phyloP scores from a whole-genome alignment of 2,329 filamentous ascomycete species.

The Aureobasidium lini region DNA sequence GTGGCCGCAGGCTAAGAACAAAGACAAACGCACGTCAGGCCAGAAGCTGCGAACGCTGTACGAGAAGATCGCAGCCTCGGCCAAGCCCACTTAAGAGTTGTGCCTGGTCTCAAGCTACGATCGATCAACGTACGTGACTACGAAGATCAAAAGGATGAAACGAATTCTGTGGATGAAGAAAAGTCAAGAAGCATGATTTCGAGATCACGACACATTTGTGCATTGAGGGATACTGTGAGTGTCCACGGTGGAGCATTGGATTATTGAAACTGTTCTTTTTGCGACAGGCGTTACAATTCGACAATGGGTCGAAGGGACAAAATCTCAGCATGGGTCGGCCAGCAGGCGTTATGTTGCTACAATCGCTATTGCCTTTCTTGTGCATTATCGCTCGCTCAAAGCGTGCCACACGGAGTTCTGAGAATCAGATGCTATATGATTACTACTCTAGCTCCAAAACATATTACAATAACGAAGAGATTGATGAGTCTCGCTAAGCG shows the following conservation, averaged over 20 bases:
- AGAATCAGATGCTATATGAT: neutral
- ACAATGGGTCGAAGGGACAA: conserved; percentile 3
- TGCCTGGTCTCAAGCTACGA: neutral
- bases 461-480: conserved; percentile 7
- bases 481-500: neutral
- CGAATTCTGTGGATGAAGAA: neutral
- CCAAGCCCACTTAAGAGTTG: neutral
- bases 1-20: conserved; percentile 30
- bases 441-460: neutral
- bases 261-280: conserved; percentile 11
- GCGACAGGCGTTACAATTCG: conserved; percentile 8
- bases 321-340: conserved; percentile 10
- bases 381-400: conserved; percentile 8
- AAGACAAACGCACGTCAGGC: conserved; percentile 25
- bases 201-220: neutral
- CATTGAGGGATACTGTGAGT: conserved; percentile 1
- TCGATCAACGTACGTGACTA: neutral
- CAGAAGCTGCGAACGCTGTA: conserved; percentile 31
- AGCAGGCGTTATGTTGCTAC: conserved; percentile 13
- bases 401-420: conserved; percentile 4
- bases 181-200: conserved; percentile 1
- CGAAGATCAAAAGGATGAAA: conserved; percentile 1
- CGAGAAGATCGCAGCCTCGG: conserved; percentile 25
- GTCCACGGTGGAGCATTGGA: conserved; percentile 5
- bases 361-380: conserved; percentile 6